A percentile compares a stretch with the other conserved stretches of the same genome.
Evolutionary conservation across 106 monocot genomes (phyloP).

Genomic region (Cymbidium sinense): DNA sequence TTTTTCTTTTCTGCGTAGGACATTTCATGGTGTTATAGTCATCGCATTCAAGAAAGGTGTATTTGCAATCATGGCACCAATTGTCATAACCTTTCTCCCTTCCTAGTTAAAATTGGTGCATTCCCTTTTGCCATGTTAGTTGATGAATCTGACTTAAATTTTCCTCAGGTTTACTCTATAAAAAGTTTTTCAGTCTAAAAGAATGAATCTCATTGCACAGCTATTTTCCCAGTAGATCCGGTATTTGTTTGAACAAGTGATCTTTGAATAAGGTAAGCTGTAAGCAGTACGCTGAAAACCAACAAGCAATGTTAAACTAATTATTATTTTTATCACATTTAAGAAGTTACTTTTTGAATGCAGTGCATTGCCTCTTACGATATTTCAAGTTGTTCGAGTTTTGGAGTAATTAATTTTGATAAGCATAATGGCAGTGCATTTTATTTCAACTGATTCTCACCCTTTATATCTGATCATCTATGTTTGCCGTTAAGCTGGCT

Average conservation of each 20-base stretch:
- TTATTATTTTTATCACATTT: background rate
- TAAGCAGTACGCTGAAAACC: background rate
- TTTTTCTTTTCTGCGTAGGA: no score
- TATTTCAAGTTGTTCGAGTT: background rate
- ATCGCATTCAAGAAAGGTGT: no score
- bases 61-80: no score
- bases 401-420: background rate
- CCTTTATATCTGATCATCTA: background rate
- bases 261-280: background rate
- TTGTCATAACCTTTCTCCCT: no score
- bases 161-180: no score
- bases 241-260: background rate
- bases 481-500: slow-evolving; percentile 38
- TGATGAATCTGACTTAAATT: no score
- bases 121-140: no score
- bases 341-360: background rate
- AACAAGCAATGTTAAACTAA: background rate
- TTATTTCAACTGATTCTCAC: background rate
- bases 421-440: background rate
- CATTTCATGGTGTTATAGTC: no score
- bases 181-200: no score
- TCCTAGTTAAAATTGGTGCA: no score
- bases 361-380: background rate
- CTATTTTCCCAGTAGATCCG: no score
- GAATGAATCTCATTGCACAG: no score